These are phyloP conservation scores for Yamadazyma nakazawae DNA, from an alignment of 805 yeast species.

Conservation along the genomic window DNA sequence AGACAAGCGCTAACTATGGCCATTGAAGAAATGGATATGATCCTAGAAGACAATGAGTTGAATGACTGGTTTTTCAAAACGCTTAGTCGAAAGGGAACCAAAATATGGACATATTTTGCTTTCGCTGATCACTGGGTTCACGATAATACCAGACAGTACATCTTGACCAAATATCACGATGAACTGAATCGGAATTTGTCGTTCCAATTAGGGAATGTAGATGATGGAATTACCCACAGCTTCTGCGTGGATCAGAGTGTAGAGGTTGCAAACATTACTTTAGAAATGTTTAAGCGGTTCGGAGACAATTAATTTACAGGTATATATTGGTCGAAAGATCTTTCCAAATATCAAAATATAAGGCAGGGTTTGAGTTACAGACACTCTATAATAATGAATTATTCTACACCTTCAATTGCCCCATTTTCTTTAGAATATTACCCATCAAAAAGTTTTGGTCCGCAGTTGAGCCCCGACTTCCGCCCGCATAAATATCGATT, in stretches of 20 bases:
- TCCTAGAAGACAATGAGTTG: slow-evolving; percentile 46
- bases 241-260: slow-evolving; percentile 59
- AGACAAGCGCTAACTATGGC: slow-evolving; percentile 57
- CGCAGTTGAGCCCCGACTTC: neutral
- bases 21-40: slow-evolving; percentile 53
- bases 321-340: neutral
- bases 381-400: no score
- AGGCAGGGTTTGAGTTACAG: neutral
- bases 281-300: slow-evolving; percentile 8
- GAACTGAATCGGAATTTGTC: slow-evolving; percentile 7
- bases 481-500: neutral
- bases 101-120: slow-evolving; percentile 58
- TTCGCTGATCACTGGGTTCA: slow-evolving; percentile 66
- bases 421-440: no score
- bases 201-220: slow-evolving; percentile 27
- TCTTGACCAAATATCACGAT: slow-evolving; percentile 33
- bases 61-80: slow-evolving; percentile 46
- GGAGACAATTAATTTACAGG: neutral
- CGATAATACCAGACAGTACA: slow-evolving; percentile 44
- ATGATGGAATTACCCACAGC: slow-evolving; percentile 49
- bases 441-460: neutral
- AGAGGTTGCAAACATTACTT: slow-evolving; percentile 46
- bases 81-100: slow-evolving; percentile 15
- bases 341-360: neutral
- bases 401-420: no score